Conservation (phyloP, 129 eudicot species). For the Arctium lappa region DNA sequence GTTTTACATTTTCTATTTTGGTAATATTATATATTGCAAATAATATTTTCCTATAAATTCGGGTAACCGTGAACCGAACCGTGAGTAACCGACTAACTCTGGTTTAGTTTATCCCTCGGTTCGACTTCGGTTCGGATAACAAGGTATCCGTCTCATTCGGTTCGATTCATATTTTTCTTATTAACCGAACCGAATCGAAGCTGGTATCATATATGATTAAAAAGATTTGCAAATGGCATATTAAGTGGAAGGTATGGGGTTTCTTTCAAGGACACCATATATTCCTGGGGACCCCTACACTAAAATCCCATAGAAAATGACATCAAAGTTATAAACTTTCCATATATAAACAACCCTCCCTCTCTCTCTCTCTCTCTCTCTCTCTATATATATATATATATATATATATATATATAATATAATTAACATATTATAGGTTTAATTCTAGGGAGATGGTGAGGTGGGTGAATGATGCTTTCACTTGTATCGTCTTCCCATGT, state of each 20-base stretch:
- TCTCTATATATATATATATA: not conserved
- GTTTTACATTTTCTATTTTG: too few relatives aligned
- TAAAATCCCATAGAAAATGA: slow-evolving; percentile 13
- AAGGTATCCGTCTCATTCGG: too few relatives aligned
- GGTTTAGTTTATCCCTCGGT: too few relatives aligned
- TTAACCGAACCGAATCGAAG: too few relatives aligned
- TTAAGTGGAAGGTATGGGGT: slow-evolving; percentile 7
- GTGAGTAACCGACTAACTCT: too few relatives aligned
- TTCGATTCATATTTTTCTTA: too few relatives aligned
- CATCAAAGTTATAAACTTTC: slow-evolving; percentile 12
- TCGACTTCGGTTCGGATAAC: too few relatives aligned
- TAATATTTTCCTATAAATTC: too few relatives aligned
- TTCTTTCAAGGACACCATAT: slow-evolving; percentile 11
- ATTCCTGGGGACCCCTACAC: slow-evolving; percentile 11
- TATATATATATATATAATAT: not conserved
- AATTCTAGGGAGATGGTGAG: not conserved
- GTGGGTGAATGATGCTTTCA: slow-evolving; percentile 12
- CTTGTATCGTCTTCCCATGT: slow-evolving; percentile 24
- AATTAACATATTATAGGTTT: not conserved
- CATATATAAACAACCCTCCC: not conserved
- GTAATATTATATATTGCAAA: too few relatives aligned
- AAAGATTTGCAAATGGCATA: not conserved
- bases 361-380: not conserved
- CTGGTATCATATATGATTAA: not conserved
- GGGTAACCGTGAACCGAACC: too few relatives aligned